Evolutionary conservation across 345 rosid species (phyloP).

Genomic region (Rhodamnia argentea): DNA sequence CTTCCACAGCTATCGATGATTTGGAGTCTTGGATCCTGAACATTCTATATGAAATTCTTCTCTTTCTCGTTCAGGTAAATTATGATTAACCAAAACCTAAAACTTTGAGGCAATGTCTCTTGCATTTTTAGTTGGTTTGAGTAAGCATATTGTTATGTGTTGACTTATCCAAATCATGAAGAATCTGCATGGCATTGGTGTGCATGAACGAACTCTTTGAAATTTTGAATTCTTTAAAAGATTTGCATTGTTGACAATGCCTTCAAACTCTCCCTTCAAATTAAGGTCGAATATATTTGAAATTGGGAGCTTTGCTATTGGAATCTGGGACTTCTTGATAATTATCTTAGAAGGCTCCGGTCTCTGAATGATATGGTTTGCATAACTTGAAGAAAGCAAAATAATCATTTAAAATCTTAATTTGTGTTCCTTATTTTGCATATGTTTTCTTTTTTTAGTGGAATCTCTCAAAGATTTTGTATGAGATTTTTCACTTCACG

Average conservation of each 20-base stretch:
- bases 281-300: not conserved
- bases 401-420: not conserved
- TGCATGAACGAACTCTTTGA: not conserved
- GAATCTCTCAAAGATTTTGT: not conserved
- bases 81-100: not conserved
- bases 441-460: not conserved
- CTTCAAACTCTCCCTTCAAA: not conserved
- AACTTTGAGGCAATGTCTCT: not conserved
- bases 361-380: not conserved
- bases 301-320: not conserved
- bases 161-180: not conserved
- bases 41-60: constrained; percentile 82
- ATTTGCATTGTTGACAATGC: not conserved
- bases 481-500: not conserved
- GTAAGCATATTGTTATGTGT: not conserved
- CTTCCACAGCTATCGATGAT: constrained; percentile 57
- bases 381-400: not conserved
- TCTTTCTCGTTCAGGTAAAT: constrained; percentile 90
- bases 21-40: constrained; percentile 92
- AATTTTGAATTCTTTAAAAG: not conserved
- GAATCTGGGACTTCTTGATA: not conserved
- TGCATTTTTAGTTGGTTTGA: not conserved
- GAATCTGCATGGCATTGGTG: not conserved
- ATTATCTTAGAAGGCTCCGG: not conserved
- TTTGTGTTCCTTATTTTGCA: not conserved